phyloP scores from a whole-genome alignment of 2,329 filamentous ascomycete species.

The Aspergillus melleus region DNA sequence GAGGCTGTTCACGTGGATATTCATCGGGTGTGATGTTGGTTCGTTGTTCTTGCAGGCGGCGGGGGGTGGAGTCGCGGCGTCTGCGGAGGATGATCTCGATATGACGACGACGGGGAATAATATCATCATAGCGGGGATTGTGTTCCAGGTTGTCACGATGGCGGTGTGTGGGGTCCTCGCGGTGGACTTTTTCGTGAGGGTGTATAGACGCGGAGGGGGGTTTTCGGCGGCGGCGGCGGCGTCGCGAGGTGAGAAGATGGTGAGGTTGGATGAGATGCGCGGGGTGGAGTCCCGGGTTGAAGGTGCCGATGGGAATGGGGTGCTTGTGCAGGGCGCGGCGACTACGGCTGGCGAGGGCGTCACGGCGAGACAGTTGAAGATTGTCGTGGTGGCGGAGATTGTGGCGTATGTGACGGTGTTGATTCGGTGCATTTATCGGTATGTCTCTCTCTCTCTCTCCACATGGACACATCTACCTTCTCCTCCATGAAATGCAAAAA shows the following conservation, averaged over 20 bases:
- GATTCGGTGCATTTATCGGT: constrained; percentile 48
- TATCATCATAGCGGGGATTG: constrained; percentile 60
- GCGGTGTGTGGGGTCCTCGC: constrained; percentile 37
- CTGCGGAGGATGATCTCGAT: constrained; percentile 41
- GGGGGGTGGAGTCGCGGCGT: constrained; percentile 59
- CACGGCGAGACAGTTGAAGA: constrained; percentile 17
- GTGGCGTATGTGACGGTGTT: constrained; percentile 43
- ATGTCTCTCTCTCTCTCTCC: constrained; percentile 9
- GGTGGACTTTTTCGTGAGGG: constrained; percentile 48
- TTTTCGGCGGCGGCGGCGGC: constrained; percentile 18
- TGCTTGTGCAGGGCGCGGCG: not conserved
- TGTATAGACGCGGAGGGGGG: constrained; percentile 28
- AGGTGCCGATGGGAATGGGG: not conserved
- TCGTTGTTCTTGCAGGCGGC: constrained; percentile 61
- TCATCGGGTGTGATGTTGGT: constrained; percentile 59
- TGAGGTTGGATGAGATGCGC: not conserved
- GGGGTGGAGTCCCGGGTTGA: not conserved
- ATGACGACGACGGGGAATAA: constrained; percentile 52
- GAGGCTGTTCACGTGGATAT: constrained; percentile 57
- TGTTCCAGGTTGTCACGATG: constrained; percentile 57
- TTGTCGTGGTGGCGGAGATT: constrained; percentile 29
- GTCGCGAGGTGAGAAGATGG: constrained; percentile 15
- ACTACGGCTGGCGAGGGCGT: too few relatives aligned
- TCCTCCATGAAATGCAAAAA: too few relatives aligned
- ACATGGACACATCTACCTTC: too few relatives aligned